Conservation (phyloP, 306 rosid genomes). For the Rosa rugosa region DNA sequence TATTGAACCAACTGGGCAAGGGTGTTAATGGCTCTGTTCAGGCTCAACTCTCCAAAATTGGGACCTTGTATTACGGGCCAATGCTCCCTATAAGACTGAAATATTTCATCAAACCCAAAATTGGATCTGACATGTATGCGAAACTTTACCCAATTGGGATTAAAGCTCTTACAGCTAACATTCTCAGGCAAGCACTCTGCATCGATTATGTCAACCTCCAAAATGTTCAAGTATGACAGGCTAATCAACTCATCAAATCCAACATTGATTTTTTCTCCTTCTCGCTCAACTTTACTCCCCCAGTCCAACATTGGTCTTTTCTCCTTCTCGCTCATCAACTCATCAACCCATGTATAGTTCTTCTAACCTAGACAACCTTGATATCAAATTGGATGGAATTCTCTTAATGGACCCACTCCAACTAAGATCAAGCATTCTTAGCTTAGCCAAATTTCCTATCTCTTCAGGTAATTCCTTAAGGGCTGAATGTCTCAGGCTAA, state of each 20-base stretch:
- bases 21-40: no score
- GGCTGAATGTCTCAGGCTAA: not conserved
- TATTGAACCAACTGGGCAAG: not conserved
- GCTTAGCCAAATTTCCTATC: not conserved
- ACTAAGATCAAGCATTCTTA: not conserved
- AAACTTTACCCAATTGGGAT: not conserved
- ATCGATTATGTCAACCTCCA: not conserved
- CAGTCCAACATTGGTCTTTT: not conserved
- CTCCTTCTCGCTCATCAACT: not conserved
- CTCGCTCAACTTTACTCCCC: not conserved
- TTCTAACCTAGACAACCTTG: not conserved
- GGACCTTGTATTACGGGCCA: not conserved
- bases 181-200: not conserved
- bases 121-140: fast-evolving
- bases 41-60: not conserved
- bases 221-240: not conserved
- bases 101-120: no score
- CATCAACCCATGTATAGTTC: not conserved
- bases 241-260: not conserved
- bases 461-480: not conserved
- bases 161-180: not conserved
- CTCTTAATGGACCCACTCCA: not conserved
- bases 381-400: not conserved
- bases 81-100: no score
- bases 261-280: not conserved